phyloP scores from a whole-genome alignment of 352 stramenopile species.

The Blastocystis sp. region DNA sequence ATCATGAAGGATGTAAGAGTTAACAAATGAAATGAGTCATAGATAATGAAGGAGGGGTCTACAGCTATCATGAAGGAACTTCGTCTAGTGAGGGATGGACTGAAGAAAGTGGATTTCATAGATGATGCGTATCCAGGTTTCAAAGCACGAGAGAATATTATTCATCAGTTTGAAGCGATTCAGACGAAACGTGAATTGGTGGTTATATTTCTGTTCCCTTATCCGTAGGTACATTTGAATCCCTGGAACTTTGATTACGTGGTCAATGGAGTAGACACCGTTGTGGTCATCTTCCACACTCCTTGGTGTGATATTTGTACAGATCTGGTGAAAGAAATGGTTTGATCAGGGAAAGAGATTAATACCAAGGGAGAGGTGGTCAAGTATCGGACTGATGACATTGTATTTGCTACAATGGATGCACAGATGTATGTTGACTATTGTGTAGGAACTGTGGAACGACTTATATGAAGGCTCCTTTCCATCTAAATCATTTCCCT shows the following conservation, averaged over 20 bases:
- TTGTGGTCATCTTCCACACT: slow-evolving; percentile 47
- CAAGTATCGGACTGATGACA: slow-evolving; percentile 28
- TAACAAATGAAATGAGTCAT: not conserved
- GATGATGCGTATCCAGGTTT: not conserved
- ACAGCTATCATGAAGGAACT: slow-evolving; percentile 30
- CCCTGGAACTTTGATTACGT: slow-evolving; percentile 51
- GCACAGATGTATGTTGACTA: slow-evolving; percentile 56
- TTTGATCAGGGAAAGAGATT: not conserved
- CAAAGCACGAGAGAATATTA: slow-evolving; percentile 37
- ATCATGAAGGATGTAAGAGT: slow-evolving; percentile 20
- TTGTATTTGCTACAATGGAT: slow-evolving; percentile 58
- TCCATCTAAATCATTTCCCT: slow-evolving; percentile 47
- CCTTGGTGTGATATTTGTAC: slow-evolving; percentile 37
- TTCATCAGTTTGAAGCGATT: slow-evolving; percentile 61
- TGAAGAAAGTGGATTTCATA: not conserved
- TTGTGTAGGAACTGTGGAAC: not conserved
- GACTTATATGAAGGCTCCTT: not conserved
- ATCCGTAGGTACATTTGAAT: slow-evolving; percentile 31
- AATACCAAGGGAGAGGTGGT: slow-evolving; percentile 10
- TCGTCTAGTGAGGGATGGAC: not conserved
- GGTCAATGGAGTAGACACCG: slow-evolving; percentile 36
- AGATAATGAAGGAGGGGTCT: slow-evolving; percentile 24
- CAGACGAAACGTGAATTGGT: slow-evolving; percentile 19
- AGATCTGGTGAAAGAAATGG: slow-evolving; percentile 49
- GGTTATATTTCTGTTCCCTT: not conserved